phyloP scores from a whole-genome alignment of 1,284 basidiomycete genomes.

The Tilletia walkeri region DNA sequence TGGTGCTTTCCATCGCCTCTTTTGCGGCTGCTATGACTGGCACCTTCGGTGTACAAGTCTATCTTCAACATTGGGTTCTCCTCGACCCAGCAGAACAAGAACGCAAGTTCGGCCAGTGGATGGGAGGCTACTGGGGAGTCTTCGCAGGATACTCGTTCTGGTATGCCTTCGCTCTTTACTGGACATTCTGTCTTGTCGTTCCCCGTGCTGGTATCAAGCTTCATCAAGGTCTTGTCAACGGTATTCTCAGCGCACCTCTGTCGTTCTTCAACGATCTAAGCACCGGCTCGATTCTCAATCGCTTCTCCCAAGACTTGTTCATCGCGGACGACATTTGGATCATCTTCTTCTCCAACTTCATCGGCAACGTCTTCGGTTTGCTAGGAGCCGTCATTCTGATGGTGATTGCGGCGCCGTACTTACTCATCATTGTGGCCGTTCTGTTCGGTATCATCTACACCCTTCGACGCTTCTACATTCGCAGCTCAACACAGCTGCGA shows the following conservation, averaged over 20 bases:
- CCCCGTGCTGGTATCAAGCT: slow-evolving; percentile 27
- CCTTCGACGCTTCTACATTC: slow-evolving; percentile 38
- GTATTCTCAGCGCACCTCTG: slow-evolving; percentile 30
- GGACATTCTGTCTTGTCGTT: slow-evolving; percentile 16
- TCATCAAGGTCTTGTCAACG: slow-evolving; percentile 28
- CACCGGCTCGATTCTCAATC: slow-evolving; percentile 37
- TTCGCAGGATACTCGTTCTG: background rate
- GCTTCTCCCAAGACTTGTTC: slow-evolving; percentile 44
- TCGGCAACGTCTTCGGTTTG: slow-evolving; percentile 17
- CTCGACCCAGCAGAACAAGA: background rate
- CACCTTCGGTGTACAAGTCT: background rate
- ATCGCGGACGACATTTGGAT: slow-evolving; percentile 31
- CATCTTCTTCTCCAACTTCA: slow-evolving; percentile 25
- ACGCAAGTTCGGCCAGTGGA: slow-evolving; percentile 24
- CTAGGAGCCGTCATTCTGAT: slow-evolving; percentile 28
- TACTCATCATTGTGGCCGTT: slow-evolving; percentile 21
- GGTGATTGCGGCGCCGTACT: slow-evolving; percentile 35
- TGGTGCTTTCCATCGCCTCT: background rate
- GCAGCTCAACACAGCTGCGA: slow-evolving; percentile 37
- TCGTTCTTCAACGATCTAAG: slow-evolving; percentile 35
- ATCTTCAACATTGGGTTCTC: background rate
- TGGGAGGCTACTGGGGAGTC: slow-evolving; percentile 22
- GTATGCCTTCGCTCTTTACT: slow-evolving; percentile 23
- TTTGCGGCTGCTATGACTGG: background rate
- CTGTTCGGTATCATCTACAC: slow-evolving; percentile 19